Conservation (phyloP, 2,329 filamentous ascomycete species). For the Plenodomus lindquistii region DNA sequence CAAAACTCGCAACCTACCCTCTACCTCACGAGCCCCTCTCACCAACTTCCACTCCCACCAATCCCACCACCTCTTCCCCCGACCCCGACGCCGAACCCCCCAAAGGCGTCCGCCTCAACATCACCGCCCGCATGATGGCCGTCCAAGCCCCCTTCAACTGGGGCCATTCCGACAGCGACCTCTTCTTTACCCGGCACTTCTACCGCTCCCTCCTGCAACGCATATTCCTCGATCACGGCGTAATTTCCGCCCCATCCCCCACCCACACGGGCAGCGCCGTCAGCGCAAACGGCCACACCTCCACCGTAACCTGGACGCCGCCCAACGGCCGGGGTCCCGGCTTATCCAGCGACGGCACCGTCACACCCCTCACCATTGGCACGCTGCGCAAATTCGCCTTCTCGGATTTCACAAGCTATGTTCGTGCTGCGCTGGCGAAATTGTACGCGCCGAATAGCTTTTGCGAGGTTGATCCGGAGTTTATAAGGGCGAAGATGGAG, state of each 20-base stretch:
- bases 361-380: conserved; percentile 83
- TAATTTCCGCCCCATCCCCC: conserved; percentile 64
- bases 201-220: conserved; percentile 88
- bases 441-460: conserved; percentile 51
- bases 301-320: conserved; percentile 40
- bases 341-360: conserved; percentile 56
- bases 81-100: conserved; percentile 15
- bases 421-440: conserved; percentile 79
- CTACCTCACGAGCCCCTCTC: conserved; percentile 22
- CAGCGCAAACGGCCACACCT: conserved; percentile 38
- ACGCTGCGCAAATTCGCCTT: conserved; percentile 82
- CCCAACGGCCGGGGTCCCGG: conserved; percentile 54
- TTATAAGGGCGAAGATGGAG: conserved; percentile 68
- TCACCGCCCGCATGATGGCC: conserved; percentile 97
- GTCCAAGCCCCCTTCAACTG: conserved; percentile 95
- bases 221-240: conserved; percentile 83
- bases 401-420: conserved; percentile 72
- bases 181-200: conserved; percentile 91
- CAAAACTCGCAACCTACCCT: conserved; percentile 61
- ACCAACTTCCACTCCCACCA: background rate
- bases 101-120: conserved; percentile 79
- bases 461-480: conserved; percentile 42
- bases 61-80: background rate
- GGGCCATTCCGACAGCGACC: conserved; percentile 77
- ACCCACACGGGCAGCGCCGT: conserved; percentile 45